Evolutionary conservation across 164 flowering plant species (phyloP).

Genomic region (Annona cherimola): DNA sequence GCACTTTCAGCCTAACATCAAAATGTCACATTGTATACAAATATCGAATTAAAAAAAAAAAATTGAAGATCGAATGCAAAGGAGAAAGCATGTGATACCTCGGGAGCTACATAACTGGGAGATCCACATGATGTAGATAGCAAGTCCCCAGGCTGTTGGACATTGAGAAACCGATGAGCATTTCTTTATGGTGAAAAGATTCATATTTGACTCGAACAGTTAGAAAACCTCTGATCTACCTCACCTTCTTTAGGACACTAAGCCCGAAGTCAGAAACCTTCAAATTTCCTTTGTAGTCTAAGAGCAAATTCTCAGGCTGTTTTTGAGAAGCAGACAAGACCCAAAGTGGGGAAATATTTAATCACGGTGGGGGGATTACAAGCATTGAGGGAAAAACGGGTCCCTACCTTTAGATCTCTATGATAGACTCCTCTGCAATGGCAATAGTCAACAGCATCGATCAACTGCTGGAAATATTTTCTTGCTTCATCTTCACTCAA

Average conservation of each 20-base stretch:
- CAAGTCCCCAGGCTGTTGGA: slow-evolving; percentile 48
- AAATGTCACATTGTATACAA: too few species aligned
- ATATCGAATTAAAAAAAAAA: too few species aligned
- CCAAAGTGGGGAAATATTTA: not conserved
- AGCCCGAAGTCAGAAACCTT: slow-evolving; percentile 91
- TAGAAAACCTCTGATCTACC: not conserved
- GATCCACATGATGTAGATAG: slow-evolving; percentile 69
- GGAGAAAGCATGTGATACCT: slow-evolving; percentile 26
- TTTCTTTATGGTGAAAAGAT: not conserved
- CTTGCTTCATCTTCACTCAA: slow-evolving; percentile 65
- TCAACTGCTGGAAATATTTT: slow-evolving; percentile 75
- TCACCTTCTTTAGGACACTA: slow-evolving; percentile 56
- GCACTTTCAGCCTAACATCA: too few species aligned
- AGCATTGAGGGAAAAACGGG: not conserved
- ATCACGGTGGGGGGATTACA: not conserved
- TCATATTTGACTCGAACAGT: not conserved
- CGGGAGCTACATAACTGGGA: slow-evolving; percentile 81
- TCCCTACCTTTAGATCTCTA: slow-evolving; percentile 76
- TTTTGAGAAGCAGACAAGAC: not conserved
- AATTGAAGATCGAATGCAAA: too few species aligned
- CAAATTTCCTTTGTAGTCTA: slow-evolving; percentile 63
- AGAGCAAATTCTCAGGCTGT: slow-evolving; percentile 84
- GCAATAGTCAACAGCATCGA: slow-evolving; percentile 81
- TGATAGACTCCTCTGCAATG: slow-evolving; percentile 83
- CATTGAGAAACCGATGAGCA: not conserved